A percentile compares a stretch with the other conserved stretches of the same genome.
phyloP scores from a whole-genome alignment of 2,329 filamentous ascomycete species.

The Talaromyces sp. region DNA sequence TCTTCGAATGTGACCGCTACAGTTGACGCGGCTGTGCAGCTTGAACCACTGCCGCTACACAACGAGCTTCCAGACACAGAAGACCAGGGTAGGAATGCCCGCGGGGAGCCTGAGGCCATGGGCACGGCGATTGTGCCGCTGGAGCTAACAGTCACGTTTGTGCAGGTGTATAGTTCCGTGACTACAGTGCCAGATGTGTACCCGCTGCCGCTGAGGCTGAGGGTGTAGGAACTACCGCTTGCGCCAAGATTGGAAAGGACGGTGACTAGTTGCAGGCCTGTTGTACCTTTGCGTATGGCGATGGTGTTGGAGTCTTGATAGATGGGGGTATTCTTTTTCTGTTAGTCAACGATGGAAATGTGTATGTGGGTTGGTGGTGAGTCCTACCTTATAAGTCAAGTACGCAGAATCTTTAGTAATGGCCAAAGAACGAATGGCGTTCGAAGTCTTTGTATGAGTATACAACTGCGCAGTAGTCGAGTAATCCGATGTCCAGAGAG shows the following conservation, averaged over 20 bases:
- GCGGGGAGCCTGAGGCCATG: constrained; percentile 44
- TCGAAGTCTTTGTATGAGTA: constrained; percentile 46
- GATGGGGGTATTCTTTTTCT: constrained; percentile 36
- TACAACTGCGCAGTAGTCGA: constrained; percentile 49
- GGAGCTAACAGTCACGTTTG: constrained; percentile 40
- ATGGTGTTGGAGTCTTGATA: constrained; percentile 45
- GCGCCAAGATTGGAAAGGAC: constrained; percentile 45
- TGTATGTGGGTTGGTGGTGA: not conserved
- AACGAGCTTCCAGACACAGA: constrained; percentile 8
- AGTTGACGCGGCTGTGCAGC: constrained; percentile 31
- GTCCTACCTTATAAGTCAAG: constrained; percentile 35
- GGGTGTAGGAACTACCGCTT: constrained; percentile 25
- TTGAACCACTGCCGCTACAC: not conserved
- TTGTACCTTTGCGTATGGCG: constrained; percentile 40
- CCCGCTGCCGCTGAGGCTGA: constrained; percentile 27
- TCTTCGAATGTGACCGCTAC: constrained; percentile 64
- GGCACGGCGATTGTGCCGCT: constrained; percentile 44
- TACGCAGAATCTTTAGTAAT: constrained; percentile 40
- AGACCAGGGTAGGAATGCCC: constrained; percentile 27
- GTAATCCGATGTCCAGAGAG: constrained; percentile 56
- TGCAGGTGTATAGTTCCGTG: constrained; percentile 40
- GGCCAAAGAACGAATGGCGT: constrained; percentile 50
- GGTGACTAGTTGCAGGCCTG: constrained; percentile 29
- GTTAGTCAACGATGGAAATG: not conserved
- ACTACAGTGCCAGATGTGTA: constrained; percentile 26